Percentiles rank a stretch among this genome's conserved stretches.
These are phyloP conservation scores for Penicillium crystallinum DNA, from an alignment of 495 filamentous ascomycete genomes.

Conservation along the genomic window DNA sequence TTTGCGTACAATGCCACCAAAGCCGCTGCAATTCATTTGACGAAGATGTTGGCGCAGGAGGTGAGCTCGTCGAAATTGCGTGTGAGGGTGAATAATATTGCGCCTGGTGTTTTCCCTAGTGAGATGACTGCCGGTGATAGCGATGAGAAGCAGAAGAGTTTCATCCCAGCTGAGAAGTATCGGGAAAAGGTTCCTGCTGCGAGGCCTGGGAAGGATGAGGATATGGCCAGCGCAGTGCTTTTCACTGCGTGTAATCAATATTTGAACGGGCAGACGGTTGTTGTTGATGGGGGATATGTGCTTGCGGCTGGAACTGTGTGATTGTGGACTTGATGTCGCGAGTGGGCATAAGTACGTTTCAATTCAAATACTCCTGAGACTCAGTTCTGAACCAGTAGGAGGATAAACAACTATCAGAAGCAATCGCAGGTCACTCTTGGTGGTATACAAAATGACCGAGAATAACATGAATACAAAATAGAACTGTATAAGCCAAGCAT, in stretches of 20 bases:
- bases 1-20: constrained; percentile 52
- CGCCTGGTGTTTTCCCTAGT: constrained; percentile 50
- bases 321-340: no score
- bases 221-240: constrained; percentile 66
- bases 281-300: constrained; percentile 61
- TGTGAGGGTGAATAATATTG: constrained; percentile 50
- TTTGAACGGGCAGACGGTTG: constrained; percentile 62
- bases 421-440: no score
- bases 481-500: no score
- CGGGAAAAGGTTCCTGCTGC: constrained; percentile 51
- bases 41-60: constrained; percentile 50
- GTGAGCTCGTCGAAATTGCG: constrained; percentile 35
- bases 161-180: constrained; percentile 56
- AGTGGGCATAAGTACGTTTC: no score
- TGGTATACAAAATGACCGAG: no score
- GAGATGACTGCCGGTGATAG: constrained; percentile 53
- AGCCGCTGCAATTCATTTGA: constrained; percentile 49
- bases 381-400: no score
- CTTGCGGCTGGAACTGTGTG: constrained; percentile 29
- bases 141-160: constrained; percentile 58
- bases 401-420: no score
- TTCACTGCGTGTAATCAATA: constrained; percentile 64
- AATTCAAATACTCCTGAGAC: no score
- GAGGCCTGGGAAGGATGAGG: constrained; percentile 63
- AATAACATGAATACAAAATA: no score